Evolutionary conservation across 257 asterid species (phyloP).

Genomic region (Gentiana straminea): DNA sequence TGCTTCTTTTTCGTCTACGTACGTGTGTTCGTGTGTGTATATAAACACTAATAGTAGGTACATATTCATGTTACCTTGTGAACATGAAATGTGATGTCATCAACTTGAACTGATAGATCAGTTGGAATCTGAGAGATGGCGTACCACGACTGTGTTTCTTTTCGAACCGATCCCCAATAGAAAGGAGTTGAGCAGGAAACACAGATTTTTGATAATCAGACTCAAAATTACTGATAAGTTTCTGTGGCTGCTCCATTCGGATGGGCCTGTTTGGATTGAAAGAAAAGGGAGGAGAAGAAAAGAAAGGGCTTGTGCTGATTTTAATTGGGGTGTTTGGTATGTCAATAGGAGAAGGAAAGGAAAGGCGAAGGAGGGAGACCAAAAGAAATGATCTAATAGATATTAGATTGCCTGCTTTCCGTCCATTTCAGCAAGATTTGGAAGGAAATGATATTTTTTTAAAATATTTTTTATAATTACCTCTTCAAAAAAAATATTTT

Average conservation of each 20-base stretch:
- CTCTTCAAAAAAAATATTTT: no score
- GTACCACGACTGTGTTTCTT: slow-evolving; percentile 72
- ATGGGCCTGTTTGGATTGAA: no score
- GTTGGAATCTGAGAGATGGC: slow-evolving; percentile 61
- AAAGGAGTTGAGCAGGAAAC: slow-evolving; percentile 22
- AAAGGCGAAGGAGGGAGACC: no score
- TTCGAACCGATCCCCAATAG: slow-evolving; percentile 41
- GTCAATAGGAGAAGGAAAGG: neutral
- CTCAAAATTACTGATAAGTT: slow-evolving; percentile 19
- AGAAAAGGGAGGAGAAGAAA: no score
- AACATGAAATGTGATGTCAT: slow-evolving; percentile 59
- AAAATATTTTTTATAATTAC: no score
- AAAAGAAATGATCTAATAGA: no score
- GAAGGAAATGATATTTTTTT: no score
- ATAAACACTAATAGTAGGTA: neutral
- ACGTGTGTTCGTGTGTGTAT: neutral
- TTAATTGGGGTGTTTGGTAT: no score
- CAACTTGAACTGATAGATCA: slow-evolving; percentile 64
- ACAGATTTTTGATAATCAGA: slow-evolving; percentile 17
- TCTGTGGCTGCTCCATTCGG: slow-evolving; percentile 18
- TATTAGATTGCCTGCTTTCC: no score
- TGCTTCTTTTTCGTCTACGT: neutral
- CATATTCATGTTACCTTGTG: slow-evolving; percentile 52
- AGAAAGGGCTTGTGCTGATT: no score
- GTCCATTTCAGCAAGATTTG: no score